Evolutionary conservation across 352 stramenopile species (phyloP).

Genomic region (Phytophthora melonis): DNA sequence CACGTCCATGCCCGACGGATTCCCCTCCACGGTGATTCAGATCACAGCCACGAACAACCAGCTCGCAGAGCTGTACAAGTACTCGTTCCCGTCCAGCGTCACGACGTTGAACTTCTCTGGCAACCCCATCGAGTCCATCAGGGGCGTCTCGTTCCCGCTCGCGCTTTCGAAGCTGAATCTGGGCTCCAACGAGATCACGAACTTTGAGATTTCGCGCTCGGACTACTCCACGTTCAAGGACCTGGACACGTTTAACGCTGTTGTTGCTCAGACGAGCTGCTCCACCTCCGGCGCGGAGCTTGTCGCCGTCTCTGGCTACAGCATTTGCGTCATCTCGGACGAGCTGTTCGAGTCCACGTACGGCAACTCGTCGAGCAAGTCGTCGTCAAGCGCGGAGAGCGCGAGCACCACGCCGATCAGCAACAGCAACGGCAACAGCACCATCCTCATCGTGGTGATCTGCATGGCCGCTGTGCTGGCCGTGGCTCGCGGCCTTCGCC

Average conservation of each 20-base stretch:
- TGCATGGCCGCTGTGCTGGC: constrained; percentile 60
- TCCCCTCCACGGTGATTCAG: constrained; percentile 45
- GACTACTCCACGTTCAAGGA: constrained; percentile 68
- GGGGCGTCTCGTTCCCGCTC: constrained; percentile 65
- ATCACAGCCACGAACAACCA: constrained; percentile 58
- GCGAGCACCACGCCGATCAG: constrained; percentile 19
- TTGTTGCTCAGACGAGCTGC: constrained; percentile 51
- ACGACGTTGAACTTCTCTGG: constrained; percentile 63
- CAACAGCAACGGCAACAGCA: constrained; percentile 49
- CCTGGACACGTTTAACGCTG: constrained; percentile 52
- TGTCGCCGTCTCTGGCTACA: constrained; percentile 43
- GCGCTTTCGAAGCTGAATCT: constrained; percentile 59
- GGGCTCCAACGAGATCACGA: constrained; percentile 56
- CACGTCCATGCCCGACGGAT: constrained; percentile 37
- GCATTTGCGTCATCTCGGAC: constrained; percentile 73
- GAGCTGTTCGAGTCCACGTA: constrained; percentile 68
- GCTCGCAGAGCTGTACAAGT: constrained; percentile 57
- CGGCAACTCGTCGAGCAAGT: constrained; percentile 31
- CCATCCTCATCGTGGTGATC: constrained; percentile 67
- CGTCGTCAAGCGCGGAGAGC: constrained; percentile 38
- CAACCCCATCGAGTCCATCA: constrained; percentile 67
- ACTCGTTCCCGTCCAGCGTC: constrained; percentile 60
- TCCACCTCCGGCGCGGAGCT: constrained; percentile 56
- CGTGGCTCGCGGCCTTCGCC: constrained; percentile 54
- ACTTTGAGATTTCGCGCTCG: constrained; percentile 74